Evolutionary conservation across 2,329 filamentous ascomycete genomes (phyloP), one percentile per base, ranked within the genome.

Genomic region (Diaporthe humulicola): DNA sequence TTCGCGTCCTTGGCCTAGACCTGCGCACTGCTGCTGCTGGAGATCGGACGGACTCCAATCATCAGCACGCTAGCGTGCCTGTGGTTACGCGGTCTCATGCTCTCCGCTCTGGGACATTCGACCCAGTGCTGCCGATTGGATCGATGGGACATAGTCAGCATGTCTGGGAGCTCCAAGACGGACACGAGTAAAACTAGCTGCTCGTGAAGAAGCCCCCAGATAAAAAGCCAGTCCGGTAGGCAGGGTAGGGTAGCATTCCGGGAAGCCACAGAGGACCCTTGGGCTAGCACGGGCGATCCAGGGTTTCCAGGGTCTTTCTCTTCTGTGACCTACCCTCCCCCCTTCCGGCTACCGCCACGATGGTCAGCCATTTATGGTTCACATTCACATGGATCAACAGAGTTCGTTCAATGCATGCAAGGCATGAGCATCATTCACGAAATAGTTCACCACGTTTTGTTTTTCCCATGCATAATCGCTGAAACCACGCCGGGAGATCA

Each of bases 21-120:
- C 33, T 22, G 48, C 33, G 64, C 64, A 64, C 25, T 45, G 58
- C 58, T 28, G 58, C 60, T 48, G 40, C 64, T 40, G 22, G 36
- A 69, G 48, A 69, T 54, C 48, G 64, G 64, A 69, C 48, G 45
- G 64, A 40, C 48, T 8, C 64, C 48, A 52, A 40, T 40, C 33
- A 54, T 22, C 64, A 19, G 5, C 14, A 40, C 33, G 48, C 64
- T 69, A 69, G 52, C 64, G 33, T 28, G 45, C n/a, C 64, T 38
- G 33, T 19, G 33, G 64, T 69, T 69, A 54, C 64, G 48, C 48
- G 64, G 64, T 67, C 64, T 80, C 70, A 61, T 56, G 54, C 74
- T 82, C 10, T 69, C 58, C 19, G 50, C 74, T 38, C 38, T 75
- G 70, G 33, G 50, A 38, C 38, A 4, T 22, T 28, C 36, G 38